Evolutionary conservation across 177 flowering plant genomes (phyloP), one percentile per base, ranked within the genome.

Genomic region (Vitis hybrid): DNA sequence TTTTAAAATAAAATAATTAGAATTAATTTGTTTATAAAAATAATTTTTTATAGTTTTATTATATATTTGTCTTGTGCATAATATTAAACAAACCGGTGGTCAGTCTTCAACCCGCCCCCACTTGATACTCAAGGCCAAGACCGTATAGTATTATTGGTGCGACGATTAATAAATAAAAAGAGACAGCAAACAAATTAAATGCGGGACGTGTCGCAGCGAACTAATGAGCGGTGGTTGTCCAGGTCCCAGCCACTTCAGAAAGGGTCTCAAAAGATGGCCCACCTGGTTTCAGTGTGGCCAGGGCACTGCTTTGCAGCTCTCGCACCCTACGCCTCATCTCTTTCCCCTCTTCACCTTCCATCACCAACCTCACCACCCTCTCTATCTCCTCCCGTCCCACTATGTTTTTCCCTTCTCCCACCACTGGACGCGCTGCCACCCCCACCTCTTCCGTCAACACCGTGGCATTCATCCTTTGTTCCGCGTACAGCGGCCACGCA

Each of bases 291-390:
- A 80, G 3, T 2, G 67, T 67, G 4, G 56, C 69, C 2, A 1
- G 7, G 3, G 77, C 77, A 46, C 72, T 69, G 1, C 51, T 77
- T 61, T 70, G 40, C 1, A 84, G 71, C 61, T 74, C 78, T 19
- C 14, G 61, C 0, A 46, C 80, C 64, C 64, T 77, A 0, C 49
- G 9, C 68, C 83, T 77, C 54, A 84, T 32, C 0, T 2, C 71
- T 63, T 69, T 72, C 13, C 82, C 81, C 64, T 75, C 77, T 59
- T 81, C 82, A 1, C 80, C 78, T 61, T 74, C 78, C 80, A 85
- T 75, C 27, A 79, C 70, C 69, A 51, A 12, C 73, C 81, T 77
- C 57, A 85, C 84, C 56, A 74, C 76, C 64, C 72, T 81, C 60
- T 63, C 78, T 11, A 83, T 62, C 83, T 81, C 81, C 40, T 69